These are phyloP conservation scores for Neoboletus subvelutipes DNA, from an alignment of 768 basidiomycete species.

Conservation along the genomic window DNA sequence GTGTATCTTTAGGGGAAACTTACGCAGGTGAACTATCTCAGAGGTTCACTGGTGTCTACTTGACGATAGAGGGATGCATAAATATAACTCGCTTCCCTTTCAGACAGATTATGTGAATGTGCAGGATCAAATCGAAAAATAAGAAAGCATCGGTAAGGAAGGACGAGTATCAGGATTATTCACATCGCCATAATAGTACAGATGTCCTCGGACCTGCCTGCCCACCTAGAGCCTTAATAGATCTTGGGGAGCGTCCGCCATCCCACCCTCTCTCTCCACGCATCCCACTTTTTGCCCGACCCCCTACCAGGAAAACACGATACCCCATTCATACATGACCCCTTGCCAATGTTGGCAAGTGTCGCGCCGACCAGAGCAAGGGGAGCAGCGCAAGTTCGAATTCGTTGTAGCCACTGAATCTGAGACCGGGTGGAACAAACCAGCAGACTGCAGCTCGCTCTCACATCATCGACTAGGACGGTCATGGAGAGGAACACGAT, in stretches of 20 bases:
- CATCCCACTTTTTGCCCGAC: constrained; percentile 5
- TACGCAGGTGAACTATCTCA: constrained; percentile 13
- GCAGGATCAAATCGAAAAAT: not conserved
- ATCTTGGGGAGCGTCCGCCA: constrained; percentile 14
- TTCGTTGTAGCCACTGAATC: too few species aligned
- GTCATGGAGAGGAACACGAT: not conserved
- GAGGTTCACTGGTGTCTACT: not conserved
- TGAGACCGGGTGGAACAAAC: too few species aligned
- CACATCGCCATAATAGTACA: not conserved
- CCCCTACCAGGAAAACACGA: not conserved
- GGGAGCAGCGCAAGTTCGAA: not conserved
- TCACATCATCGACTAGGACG: not conserved
- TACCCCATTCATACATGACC: not conserved
- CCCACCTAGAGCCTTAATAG: not conserved
- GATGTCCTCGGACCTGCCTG: too few species aligned
- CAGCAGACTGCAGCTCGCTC: too few species aligned
- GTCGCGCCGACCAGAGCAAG: not conserved
- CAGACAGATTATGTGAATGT: not conserved
- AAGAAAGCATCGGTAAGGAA: not conserved
- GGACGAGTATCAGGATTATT: not conserved
- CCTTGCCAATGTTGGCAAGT: not conserved
- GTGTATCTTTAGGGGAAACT: constrained; percentile 22
- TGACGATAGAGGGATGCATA: not conserved
- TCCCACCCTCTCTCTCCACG: constrained; percentile 7
- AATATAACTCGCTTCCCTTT: not conserved